A percentile compares a stretch with the other conserved stretches of the same genome.
Conservation (phyloP, 1,139 yeast genomes). For the Saccharomyces hybrid region DNA sequence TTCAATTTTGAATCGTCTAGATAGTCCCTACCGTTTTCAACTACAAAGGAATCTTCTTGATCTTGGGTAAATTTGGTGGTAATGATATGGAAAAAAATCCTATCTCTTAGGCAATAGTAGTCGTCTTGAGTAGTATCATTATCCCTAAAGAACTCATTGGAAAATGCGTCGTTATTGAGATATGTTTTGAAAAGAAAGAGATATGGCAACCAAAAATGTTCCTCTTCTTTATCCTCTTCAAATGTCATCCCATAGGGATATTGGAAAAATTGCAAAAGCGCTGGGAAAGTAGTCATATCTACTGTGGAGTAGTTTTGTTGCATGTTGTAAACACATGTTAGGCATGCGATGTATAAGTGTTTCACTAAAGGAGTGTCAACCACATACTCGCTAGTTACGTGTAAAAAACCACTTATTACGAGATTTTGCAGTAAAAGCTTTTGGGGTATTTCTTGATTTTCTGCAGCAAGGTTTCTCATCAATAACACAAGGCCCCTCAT, state of each 20-base stretch:
- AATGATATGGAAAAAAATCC: conserved; percentile 8
- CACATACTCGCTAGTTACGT: neutral
- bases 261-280: conserved; percentile 14
- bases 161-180: conserved; percentile 23
- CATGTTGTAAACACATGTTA: conserved; percentile 25
- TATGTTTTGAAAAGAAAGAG: conserved; percentile 20
- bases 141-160: conserved; percentile 23
- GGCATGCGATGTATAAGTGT: conserved; percentile 11
- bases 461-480: conserved; percentile 32
- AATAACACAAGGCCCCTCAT: conserved; percentile 32
- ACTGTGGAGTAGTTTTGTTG: conserved; percentile 14
- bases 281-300: conserved; percentile 14
- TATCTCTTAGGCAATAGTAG: conserved; percentile 8
- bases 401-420: neutral
- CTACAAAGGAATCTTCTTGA: conserved; percentile 3
- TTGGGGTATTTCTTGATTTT: conserved; percentile 18
- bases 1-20: neutral
- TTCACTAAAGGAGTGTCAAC: neutral
- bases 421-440: conserved; percentile 1
- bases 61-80: conserved; percentile 11
- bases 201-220: conserved; percentile 16
- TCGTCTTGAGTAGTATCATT: conserved; percentile 12
- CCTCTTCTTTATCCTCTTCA: conserved; percentile 7
- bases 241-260: conserved; percentile 15
- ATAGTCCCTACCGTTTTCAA: conserved; percentile 5